These are phyloP conservation scores for Ustilago cynodontis DNA, from an alignment of 1,284 basidiomycete species.

Conservation along the genomic window DNA sequence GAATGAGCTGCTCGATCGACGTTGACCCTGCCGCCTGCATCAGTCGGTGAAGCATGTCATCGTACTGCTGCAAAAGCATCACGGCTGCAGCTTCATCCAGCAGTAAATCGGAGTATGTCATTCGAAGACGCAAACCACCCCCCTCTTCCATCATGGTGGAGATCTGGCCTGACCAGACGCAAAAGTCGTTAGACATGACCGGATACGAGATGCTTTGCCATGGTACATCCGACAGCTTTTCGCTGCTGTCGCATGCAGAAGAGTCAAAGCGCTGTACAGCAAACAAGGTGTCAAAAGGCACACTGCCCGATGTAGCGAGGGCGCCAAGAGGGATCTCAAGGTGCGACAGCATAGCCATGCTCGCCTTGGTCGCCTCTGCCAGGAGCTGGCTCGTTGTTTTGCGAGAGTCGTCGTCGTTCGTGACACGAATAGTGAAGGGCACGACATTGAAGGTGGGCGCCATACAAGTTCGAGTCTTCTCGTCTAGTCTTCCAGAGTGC, in stretches of 20 bases:
- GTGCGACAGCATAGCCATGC: constrained; percentile 13
- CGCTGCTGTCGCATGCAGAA: no score
- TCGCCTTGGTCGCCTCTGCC: constrained; percentile 4
- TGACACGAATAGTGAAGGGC: constrained; percentile 18
- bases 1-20: constrained; percentile 3
- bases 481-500: constrained; percentile 26
- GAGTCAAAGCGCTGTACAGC: constrained; percentile 18
- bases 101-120: constrained; percentile 20
- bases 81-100: constrained; percentile 16
- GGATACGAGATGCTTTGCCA: constrained; percentile 20
- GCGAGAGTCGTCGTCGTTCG: neutral
- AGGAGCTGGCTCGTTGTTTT: neutral
- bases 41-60: constrained; percentile 13
- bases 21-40: constrained; percentile 11
- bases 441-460: constrained; percentile 33
- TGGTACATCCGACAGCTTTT: neutral
- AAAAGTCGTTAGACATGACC: constrained; percentile 36
- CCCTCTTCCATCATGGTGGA: neutral
- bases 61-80: constrained; percentile 24
- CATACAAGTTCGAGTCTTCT: constrained; percentile 9
- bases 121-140: neutral
- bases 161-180: constrained; percentile 27
- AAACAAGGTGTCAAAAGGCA: constrained; percentile 37
- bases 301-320: constrained; percentile 11
- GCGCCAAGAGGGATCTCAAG: constrained; percentile 28